Evolutionary conservation across 805 yeast species (phyloP).

Genomic region (Candida xiaguanensis): DNA sequence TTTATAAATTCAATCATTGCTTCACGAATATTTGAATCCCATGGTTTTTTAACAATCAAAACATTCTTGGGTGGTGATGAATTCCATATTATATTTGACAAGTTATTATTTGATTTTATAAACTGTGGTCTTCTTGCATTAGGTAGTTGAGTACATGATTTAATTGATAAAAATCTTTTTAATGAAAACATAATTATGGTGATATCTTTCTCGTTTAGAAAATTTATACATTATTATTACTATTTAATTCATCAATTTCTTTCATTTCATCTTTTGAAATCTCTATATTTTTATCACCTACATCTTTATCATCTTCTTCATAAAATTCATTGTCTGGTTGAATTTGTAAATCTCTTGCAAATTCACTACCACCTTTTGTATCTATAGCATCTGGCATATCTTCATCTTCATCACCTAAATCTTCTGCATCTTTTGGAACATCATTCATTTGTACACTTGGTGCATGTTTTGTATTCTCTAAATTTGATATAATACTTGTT

Average conservation of each 20-base stretch:
- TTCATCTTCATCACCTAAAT: conserved; percentile 81
- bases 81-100: conserved; percentile 68
- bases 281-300: conserved; percentile 24
- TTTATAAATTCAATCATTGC: conserved; percentile 66
- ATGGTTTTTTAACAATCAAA: conserved; percentile 80
- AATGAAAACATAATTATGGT: too few species aligned
- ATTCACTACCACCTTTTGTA: conserved; percentile 86
- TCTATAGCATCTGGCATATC: conserved; percentile 77
- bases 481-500: conserved; percentile 68
- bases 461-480: conserved; percentile 89
- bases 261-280: conserved; percentile 3
- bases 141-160: conserved; percentile 15
- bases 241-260: conserved; percentile 1
- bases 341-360: conserved; percentile 71
- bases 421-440: conserved; percentile 87
- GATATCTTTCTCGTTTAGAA: too few species aligned
- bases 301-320: conserved; percentile 54
- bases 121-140: conserved; percentile 44
- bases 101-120: conserved; percentile 51
- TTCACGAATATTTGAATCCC: conserved; percentile 58
- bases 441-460: conserved; percentile 95
- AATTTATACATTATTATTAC: not conserved
- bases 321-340: conserved; percentile 77
- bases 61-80: conserved; percentile 65
- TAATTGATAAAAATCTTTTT: conserved; percentile 8